Percentiles rank a stretch among this genome's conserved stretches.
Evolutionary conservation across 2,329 filamentous ascomycete species (phyloP).

Genomic region (Arthroderma sp.): DNA sequence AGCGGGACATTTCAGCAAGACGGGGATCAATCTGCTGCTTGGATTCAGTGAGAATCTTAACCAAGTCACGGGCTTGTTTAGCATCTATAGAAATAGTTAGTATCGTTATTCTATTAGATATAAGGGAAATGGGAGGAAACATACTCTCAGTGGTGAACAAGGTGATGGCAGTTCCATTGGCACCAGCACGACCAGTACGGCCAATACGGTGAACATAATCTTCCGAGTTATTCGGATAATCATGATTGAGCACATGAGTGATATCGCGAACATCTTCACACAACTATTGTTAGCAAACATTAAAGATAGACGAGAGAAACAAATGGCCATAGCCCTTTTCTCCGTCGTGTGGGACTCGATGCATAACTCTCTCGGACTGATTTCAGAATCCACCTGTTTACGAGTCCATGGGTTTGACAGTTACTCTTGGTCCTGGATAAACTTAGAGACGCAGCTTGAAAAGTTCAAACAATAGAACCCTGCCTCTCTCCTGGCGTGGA

Average conservation of each 20-base stretch:
- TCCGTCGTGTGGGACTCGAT: slow-evolving; percentile 50
- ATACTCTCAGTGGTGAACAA: slow-evolving; percentile 98
- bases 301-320: slow-evolving; percentile 39
- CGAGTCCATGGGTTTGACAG: slow-evolving; percentile 42
- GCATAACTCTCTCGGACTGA: slow-evolving; percentile 45
- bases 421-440: slow-evolving; percentile 52
- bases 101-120: not conserved
- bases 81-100: slow-evolving; percentile 46
- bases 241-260: slow-evolving; percentile 99
- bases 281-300: slow-evolving; percentile 60
- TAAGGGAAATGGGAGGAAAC: slow-evolving; percentile 31
- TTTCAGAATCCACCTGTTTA: slow-evolving; percentile 34
- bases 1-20: slow-evolving; percentile 90
- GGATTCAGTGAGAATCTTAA: slow-evolving; percentile 82
- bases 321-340: slow-evolving; percentile 40
- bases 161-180: slow-evolving; percentile 90
- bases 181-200: slow-evolving; percentile 62
- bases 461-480: slow-evolving; percentile 68
- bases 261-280: slow-evolving; percentile 99
- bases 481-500: slow-evolving; percentile 57
- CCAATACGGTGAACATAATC: slow-evolving; percentile 59
- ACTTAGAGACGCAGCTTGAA: slow-evolving; percentile 64
- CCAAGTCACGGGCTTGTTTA: slow-evolving; percentile 93
- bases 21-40: slow-evolving; percentile 97
- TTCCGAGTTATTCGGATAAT: slow-evolving; percentile 88